Base-by-base conservation (phyloP, 2,329 filamentous ascomycete genomes). In the Diaporthe eres region DNA sequence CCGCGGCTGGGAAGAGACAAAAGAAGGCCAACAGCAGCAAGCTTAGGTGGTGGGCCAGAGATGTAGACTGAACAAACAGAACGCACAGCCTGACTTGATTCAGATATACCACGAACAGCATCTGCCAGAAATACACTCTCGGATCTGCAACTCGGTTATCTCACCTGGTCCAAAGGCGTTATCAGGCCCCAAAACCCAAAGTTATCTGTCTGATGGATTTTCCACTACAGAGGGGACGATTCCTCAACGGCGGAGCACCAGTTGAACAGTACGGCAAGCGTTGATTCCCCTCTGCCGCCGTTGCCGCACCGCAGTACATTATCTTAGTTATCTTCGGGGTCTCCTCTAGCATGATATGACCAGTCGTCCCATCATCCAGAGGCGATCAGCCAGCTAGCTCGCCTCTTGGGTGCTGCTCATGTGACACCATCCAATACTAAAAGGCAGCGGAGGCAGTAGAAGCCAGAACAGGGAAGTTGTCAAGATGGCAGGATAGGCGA, bases 311-410 rank as follows among this genome's bases (percentile, higher is more conserved):
- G n/a, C 47, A 28, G n/a, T 10, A 34, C 65, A 39, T 19, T 15
- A 51, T 67, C 19, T 67, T 53, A 13, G 63, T 67, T 53, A 39
- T 53, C 63, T 68, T 68, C 3, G n/a, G 47, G 13, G 47, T 28
- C 22, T n/a, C 19, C 34, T n/a, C 22, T 53, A 39, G 31, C 65
- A 49, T 28, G 65, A 70, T 13, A 31, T 42, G 65, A 42, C 15
- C 39, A 39, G 39, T 28, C 25, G 37, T 31, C 60, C 60, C 47
- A 53, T 67, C 28, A 17, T 67, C 57, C 12, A n/a, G 31, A 34
- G 25, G 39, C n/a, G n/a, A 63, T 37, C 63, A 47, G n/a, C n/a
- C 15, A 51, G 31, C 65, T 68, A 68, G 47, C 47, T 68, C 65
- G 31, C 47, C n/a, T 28, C 47, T 53, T 25, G n/a, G 34, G 28